Percentiles rank a stretch among this genome's conserved stretches.
These are phyloP conservation scores for Gastrodia elata DNA, from an alignment of 106 monocot species.

Conservation along the genomic window DNA sequence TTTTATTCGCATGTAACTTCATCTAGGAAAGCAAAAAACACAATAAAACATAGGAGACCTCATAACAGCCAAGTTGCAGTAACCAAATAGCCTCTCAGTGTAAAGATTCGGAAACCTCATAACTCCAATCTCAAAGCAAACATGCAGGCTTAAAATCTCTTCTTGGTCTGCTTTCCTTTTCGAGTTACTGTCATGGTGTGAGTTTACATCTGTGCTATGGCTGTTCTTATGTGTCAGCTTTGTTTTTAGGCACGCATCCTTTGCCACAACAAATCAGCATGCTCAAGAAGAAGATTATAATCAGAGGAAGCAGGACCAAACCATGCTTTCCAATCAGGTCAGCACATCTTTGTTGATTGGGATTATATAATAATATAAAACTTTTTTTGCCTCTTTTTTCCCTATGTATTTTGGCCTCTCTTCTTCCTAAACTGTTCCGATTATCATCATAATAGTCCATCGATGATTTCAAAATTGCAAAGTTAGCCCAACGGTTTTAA, in stretches of 20 bases:
- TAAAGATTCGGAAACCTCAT: no score
- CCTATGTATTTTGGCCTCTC: background rate
- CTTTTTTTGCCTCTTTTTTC: background rate
- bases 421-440: background rate
- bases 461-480: background rate
- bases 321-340: constrained; percentile 18
- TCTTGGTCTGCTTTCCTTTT: no score
- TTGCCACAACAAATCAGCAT: constrained; percentile 7
- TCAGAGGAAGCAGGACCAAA: constrained; percentile 1
- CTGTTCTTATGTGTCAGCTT: background rate
- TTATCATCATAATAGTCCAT: background rate
- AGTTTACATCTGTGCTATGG: background rate
- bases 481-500: background rate
- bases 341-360: background rate
- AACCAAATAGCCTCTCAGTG: no score
- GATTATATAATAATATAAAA: background rate
- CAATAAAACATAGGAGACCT: no score
- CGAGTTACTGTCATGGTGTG: no score
- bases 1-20: no score
- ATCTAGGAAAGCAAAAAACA: no score
- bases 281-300: constrained; percentile 1
- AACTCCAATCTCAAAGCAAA: no score
- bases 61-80: no score
- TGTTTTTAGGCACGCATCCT: constrained; percentile 10
- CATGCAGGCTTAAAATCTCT: no score